These are phyloP conservation scores for Microdochium bolleyi DNA, from an alignment of 2,329 filamentous ascomycete genomes.

Conservation along the genomic window DNA sequence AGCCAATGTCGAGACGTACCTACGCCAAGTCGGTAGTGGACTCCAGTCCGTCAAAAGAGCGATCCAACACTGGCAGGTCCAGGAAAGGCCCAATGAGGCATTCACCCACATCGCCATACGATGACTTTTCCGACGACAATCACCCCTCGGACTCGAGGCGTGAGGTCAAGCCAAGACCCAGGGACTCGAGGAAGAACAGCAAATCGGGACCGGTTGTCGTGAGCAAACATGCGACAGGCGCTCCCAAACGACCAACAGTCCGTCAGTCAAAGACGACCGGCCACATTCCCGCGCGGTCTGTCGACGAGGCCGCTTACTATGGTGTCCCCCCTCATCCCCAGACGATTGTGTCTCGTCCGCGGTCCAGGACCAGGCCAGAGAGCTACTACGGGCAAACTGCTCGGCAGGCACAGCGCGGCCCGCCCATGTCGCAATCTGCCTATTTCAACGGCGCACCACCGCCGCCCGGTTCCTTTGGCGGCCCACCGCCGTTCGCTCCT, in stretches of 20 bases:
- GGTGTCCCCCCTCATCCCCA: conserved; percentile 20
- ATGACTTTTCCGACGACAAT: conserved; percentile 14
- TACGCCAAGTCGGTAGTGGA: conserved; percentile 41
- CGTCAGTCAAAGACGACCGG: conserved; percentile 29
- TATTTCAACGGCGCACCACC: conserved; percentile 11
- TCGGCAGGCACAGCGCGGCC: conserved; percentile 1
- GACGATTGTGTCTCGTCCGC: conserved; percentile 26
- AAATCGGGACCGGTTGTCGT: conserved; percentile 11
- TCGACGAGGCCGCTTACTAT: conserved; percentile 30
- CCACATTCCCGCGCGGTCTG: conserved; percentile 19
- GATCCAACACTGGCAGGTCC: conserved; percentile 42
- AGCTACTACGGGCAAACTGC: conserved; percentile 26
- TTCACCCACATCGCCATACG: conserved; percentile 2
- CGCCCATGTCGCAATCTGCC: neutral
- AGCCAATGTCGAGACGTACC: conserved; percentile 25
- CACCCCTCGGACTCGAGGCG: neutral
- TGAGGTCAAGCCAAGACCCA: conserved; percentile 12
- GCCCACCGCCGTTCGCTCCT: neutral
- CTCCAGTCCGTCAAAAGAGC: conserved; percentile 35
- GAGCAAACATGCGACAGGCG: conserved; percentile 5
- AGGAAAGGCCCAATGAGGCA: conserved; percentile 19
- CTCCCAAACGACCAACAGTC: conserved; percentile 18
- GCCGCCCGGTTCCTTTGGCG: conserved; percentile 14
- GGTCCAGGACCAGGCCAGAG: conserved; percentile 27
- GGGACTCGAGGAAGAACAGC: conserved; percentile 20